These are phyloP conservation scores for Clonostachys chloroleuca DNA, from an alignment of 2,329 filamentous ascomycete species.

Conservation along the genomic window DNA sequence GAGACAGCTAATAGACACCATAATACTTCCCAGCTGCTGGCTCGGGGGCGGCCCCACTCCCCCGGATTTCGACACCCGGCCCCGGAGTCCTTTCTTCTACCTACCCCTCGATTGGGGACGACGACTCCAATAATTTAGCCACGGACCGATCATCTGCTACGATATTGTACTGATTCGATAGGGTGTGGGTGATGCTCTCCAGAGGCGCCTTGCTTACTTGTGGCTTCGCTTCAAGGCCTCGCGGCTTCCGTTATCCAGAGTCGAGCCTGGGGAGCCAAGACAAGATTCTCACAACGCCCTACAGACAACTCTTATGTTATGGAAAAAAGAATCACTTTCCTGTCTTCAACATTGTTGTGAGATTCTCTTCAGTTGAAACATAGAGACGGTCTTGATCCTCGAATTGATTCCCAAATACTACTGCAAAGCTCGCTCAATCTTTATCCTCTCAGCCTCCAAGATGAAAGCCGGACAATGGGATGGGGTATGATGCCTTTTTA, in stretches of 20 bases:
- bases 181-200: too few relatives aligned
- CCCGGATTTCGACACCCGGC: neutral
- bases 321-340: neutral
- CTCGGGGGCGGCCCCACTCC: neutral
- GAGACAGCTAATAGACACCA: too few relatives aligned
- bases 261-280: too few relatives aligned
- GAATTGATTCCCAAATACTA: neutral
- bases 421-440: neutral
- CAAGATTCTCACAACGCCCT: neutral
- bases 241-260: neutral
- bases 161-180: neutral
- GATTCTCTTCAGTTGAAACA: neutral
- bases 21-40: neutral
- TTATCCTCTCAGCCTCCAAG: neutral
- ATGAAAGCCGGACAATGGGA: conserved; percentile 13
- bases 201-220: neutral
- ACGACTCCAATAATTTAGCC: neutral
- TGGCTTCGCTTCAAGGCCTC: neutral
- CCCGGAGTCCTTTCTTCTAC: neutral
- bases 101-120: too few relatives aligned
- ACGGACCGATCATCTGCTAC: neutral
- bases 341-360: neutral
- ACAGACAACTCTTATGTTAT: neutral
- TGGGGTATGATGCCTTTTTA: conserved; percentile 4
- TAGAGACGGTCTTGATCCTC: too few relatives aligned